phyloP scores from a whole-genome alignment of 805 yeast species.

The Saturnispora halmiae region DNA sequence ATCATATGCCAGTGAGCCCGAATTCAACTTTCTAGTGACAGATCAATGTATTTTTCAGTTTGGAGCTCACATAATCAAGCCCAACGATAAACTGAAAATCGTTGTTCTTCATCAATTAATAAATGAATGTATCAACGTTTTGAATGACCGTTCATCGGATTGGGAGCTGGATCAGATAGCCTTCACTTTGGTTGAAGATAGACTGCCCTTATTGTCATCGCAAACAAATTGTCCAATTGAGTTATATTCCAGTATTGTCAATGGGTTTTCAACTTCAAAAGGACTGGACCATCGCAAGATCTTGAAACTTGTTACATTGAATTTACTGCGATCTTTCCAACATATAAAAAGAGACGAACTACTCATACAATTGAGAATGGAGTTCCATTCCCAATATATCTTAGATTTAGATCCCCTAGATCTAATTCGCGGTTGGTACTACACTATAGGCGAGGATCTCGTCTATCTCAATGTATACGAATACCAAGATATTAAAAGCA shows the following conservation, averaged over 20 bases:
- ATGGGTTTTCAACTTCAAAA: background rate
- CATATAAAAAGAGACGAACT: slow-evolving; percentile 38
- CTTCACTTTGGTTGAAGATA: background rate
- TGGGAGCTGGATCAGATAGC: slow-evolving; percentile 11
- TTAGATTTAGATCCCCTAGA: slow-evolving; percentile 49
- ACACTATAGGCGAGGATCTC: slow-evolving; percentile 15
- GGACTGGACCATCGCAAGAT: slow-evolving; percentile 14
- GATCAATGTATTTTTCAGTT: background rate
- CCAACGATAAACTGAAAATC: background rate
- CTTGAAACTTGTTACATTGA: slow-evolving; percentile 14
- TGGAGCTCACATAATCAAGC: no score
- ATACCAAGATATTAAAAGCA: slow-evolving; percentile 31
- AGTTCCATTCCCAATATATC: slow-evolving; percentile 47
- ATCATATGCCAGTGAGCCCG: background rate
- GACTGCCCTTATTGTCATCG: no score
- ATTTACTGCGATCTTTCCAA: slow-evolving; percentile 7
- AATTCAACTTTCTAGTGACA: background rate
- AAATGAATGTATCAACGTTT: background rate
- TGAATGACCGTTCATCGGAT: slow-evolving; percentile 5
- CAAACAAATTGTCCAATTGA: no score
- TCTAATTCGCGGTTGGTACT: slow-evolving; percentile 31
- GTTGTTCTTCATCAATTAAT: background rate
- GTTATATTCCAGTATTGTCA: no score
- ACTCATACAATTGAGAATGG: slow-evolving; percentile 51
- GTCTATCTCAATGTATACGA: background rate